A percentile compares a stretch with the other conserved stretches of the same genome.
Conservation (phyloP, 2,329 filamentous ascomycete species). For the Nannizzia gypsea region DNA sequence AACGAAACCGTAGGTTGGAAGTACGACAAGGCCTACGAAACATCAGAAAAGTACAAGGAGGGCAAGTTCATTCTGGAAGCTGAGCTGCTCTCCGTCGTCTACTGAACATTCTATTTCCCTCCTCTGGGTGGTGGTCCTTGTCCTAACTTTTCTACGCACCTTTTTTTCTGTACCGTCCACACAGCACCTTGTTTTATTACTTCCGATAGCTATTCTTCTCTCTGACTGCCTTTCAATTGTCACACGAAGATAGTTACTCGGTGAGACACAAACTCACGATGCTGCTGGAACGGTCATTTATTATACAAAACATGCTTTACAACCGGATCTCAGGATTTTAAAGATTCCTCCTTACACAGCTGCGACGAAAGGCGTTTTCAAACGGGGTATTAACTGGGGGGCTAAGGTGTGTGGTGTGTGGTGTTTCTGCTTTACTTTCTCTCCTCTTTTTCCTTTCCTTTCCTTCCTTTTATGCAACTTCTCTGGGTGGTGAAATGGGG, state of each 20-base stretch:
- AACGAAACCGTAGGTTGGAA: slow-evolving; percentile 93
- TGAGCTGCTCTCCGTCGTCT: slow-evolving; percentile 76
- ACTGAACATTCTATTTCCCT: slow-evolving; percentile 22
- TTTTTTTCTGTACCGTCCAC: background rate
- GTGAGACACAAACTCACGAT: background rate
- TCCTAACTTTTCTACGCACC: background rate
- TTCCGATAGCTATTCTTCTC: background rate
- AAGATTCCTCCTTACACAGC: background rate
- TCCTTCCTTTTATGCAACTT: background rate
- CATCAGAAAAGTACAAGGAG: slow-evolving; percentile 94
- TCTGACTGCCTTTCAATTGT: background rate
- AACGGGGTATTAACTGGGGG: background rate
- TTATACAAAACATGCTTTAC: background rate
- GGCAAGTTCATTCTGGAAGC: slow-evolving; percentile 95
- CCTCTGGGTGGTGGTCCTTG: background rate
- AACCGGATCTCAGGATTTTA: background rate
- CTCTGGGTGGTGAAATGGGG: background rate
- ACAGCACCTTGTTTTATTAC: background rate
- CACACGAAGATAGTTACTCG: background rate
- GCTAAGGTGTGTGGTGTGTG: background rate
- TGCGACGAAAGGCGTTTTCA: background rate
- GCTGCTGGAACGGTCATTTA: background rate
- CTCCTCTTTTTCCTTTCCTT: background rate
- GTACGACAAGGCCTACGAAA: slow-evolving; percentile 93
- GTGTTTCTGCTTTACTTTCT: background rate